Conservation (phyloP, 139 green algal species). For the Trebouxia sp. region DNA sequence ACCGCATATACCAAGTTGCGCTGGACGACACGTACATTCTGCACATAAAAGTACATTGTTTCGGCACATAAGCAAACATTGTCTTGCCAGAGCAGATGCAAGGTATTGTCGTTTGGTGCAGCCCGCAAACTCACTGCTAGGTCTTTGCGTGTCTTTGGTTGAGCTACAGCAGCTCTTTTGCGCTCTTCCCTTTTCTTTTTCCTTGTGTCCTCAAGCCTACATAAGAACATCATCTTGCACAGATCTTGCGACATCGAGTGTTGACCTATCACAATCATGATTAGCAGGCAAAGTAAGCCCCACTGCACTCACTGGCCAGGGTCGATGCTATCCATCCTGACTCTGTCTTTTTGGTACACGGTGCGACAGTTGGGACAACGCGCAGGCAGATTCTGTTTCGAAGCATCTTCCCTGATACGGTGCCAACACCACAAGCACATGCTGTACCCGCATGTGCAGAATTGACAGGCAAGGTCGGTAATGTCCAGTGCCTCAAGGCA, state of each 20-base stretch:
- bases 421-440: slow-evolving; percentile 85
- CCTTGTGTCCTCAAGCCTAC: slow-evolving; percentile 55
- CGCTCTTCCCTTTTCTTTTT: slow-evolving; percentile 47
- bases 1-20: slow-evolving; percentile 92
- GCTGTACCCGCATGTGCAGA: slow-evolving; percentile 79
- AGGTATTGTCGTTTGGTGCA: too few species aligned
- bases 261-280: too few species aligned
- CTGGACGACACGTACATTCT: slow-evolving; percentile 90
- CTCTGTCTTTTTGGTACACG: slow-evolving; percentile 80
- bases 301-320: slow-evolving; percentile 30
- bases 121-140: slow-evolving; percentile 12
- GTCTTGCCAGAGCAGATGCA: too few species aligned
- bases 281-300: too few species aligned
- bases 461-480: slow-evolving; percentile 77
- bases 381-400: slow-evolving; percentile 63
- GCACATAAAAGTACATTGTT: slow-evolving; percentile 23
- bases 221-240: too few species aligned
- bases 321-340: slow-evolving; percentile 45
- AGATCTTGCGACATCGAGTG: too few species aligned
- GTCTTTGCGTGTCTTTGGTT: slow-evolving; percentile 24
- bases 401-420: slow-evolving; percentile 82
- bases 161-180: slow-evolving; percentile 31
- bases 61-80: background rate
- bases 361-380: slow-evolving; percentile 83
- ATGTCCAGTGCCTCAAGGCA: slow-evolving; percentile 81